A percentile compares a stretch with the other conserved stretches of the same genome.
Evolutionary conservation across 148 eudicot species (phyloP).

Genomic region (Rhododendron williamsianum): DNA sequence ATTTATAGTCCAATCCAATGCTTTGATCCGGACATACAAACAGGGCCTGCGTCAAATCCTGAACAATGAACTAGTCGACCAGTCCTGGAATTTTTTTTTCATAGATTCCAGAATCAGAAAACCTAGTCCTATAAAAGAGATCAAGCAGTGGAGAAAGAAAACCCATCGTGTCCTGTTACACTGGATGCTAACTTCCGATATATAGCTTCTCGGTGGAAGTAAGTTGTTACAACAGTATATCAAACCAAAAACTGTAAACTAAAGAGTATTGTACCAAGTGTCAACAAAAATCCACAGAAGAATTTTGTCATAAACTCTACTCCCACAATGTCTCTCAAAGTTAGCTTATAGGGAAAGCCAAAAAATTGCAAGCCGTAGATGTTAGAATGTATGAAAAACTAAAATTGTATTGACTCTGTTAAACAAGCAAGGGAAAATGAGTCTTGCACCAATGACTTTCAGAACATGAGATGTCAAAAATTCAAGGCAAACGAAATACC

Average conservation of each 20-base stretch:
- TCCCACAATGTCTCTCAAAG: background rate
- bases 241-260: background rate
- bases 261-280: background rate
- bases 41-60: background rate
- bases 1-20: background rate
- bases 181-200: background rate
- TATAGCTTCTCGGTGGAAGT: background rate
- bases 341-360: background rate
- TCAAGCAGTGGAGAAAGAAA: background rate
- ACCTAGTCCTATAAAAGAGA: background rate
- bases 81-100: too few species aligned
- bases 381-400: background rate
- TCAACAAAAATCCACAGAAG: background rate
- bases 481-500: background rate
- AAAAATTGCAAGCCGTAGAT: background rate
- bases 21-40: background rate
- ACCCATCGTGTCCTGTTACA: background rate
- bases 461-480: background rate
- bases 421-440: background rate
- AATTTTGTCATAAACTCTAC: background rate
- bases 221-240: background rate
- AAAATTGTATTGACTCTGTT: background rate
- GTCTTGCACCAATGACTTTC: background rate
- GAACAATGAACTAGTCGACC: background rate
- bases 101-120: background rate